Conservation (phyloP, 2,329 filamentous ascomycete genomes). For the Colletotrichum limetticola region DNA sequence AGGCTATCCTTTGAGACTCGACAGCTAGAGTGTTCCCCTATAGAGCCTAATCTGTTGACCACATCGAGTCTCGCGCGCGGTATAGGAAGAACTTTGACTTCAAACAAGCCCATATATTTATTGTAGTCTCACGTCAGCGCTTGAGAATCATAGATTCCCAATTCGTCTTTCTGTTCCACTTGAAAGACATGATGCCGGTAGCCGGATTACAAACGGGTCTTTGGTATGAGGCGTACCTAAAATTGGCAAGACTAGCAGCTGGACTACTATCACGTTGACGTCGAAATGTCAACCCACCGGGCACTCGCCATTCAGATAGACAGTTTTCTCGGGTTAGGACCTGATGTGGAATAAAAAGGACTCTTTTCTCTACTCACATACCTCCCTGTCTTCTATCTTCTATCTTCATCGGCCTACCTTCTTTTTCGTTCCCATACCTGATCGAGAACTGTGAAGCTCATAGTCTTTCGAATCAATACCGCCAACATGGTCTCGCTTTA, state of each 20-base stretch:
- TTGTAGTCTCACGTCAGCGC: conserved; percentile 19
- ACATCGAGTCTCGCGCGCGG: background rate
- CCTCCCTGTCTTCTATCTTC: background rate
- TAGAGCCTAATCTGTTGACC: background rate
- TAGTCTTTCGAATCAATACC: background rate
- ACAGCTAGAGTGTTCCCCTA: background rate
- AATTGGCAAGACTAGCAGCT: background rate
- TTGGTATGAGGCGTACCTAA: background rate
- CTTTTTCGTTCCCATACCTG: background rate
- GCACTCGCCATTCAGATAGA: too few relatives aligned
- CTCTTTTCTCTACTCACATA: too few relatives aligned
- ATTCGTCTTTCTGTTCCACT: background rate
- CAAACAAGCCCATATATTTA: background rate
- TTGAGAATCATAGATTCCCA: background rate
- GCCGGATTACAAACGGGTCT: background rate
- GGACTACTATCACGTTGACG: background rate
- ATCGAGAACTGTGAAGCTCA: background rate
- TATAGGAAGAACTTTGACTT: background rate
- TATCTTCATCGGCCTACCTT: background rate
- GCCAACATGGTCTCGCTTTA: conserved; percentile 29
- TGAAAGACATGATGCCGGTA: background rate
- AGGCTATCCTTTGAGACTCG: too few relatives aligned
- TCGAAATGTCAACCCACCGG: background rate
- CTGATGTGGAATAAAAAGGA: background rate
- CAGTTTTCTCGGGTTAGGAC: background rate